These are phyloP conservation scores for Hondaea fermentalgiana DNA, from an alignment of 108 stramenopile species.

Conservation along the genomic window DNA sequence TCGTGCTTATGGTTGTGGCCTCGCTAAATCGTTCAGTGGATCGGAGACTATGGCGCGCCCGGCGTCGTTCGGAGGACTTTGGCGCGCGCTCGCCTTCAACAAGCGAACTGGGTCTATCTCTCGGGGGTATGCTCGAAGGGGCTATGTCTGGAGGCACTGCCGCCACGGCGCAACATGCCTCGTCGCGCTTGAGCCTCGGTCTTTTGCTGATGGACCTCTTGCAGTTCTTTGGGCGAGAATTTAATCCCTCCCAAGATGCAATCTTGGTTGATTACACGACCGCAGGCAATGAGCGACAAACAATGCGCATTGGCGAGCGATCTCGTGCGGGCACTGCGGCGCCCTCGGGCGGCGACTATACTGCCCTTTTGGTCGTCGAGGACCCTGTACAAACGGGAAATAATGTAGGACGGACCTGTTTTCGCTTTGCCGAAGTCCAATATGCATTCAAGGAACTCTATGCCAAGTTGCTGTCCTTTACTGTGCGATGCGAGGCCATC, in stretches of 20 bases:
- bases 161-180: not conserved
- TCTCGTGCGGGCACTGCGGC: not conserved
- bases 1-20: not conserved
- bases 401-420: not conserved
- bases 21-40: not conserved
- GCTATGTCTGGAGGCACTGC: not conserved
- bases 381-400: not conserved
- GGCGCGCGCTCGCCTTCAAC: not conserved
- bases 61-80: not conserved
- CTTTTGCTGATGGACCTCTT: not conserved
- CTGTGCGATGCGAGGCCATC: not conserved
- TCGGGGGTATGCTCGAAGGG: too few relatives aligned
- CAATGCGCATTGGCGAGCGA: not conserved
- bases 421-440: not conserved
- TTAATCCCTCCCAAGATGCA: not conserved
- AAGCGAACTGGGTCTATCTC: not conserved
- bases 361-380: not conserved
- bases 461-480: not conserved
- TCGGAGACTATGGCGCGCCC: not conserved
- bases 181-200: not conserved
- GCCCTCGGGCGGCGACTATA: too few relatives aligned
- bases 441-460: not conserved
- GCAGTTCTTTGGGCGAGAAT: not conserved
- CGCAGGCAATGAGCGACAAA: not conserved
- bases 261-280: not conserved